Evolutionary conservation across 495 filamentous ascomycete genomes (phyloP).

Genomic region (Baudoinia panamericana): DNA sequence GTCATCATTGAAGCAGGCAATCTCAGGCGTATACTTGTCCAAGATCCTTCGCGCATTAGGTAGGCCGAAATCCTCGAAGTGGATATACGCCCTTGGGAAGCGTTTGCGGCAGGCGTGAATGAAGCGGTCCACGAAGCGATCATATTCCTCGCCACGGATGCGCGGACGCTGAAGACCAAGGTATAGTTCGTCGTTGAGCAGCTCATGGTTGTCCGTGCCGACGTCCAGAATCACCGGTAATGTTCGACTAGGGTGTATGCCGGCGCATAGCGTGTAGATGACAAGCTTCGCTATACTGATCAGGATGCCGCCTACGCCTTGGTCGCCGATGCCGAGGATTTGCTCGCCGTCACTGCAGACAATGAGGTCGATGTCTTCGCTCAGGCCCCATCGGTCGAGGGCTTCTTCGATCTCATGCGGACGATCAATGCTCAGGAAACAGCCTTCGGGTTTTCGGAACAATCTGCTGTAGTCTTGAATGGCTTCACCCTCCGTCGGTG

Average conservation of each 20-base stretch:
- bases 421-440: constrained; percentile 51
- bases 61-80: constrained; percentile 59
- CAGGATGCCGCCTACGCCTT: constrained; percentile 77
- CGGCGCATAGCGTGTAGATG: constrained; percentile 71
- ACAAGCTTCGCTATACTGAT: constrained; percentile 77
- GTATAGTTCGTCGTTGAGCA: constrained; percentile 71
- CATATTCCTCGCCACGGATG: constrained; percentile 59
- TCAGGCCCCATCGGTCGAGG: constrained; percentile 51
- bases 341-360: constrained; percentile 71
- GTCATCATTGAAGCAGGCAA: constrained; percentile 86
- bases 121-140: constrained; percentile 63
- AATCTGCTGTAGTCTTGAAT: constrained; percentile 73
- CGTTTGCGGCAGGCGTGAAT: constrained; percentile 50
- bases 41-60: constrained; percentile 52
- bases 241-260: constrained; percentile 67
- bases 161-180: constrained; percentile 58
- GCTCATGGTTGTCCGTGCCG: constrained; percentile 68
- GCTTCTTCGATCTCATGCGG: constrained; percentile 46
- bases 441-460: constrained; percentile 65
- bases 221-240: constrained; percentile 78
- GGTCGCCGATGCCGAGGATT: constrained; percentile 83
- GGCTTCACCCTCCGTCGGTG: constrained; percentile 83
- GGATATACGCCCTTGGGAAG: constrained; percentile 72
- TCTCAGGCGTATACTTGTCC: constrained; percentile 54
- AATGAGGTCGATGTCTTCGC: constrained; percentile 76